Conservation (phyloP, 2,329 filamentous ascomycete species). For the Acarospora socialis region DNA sequence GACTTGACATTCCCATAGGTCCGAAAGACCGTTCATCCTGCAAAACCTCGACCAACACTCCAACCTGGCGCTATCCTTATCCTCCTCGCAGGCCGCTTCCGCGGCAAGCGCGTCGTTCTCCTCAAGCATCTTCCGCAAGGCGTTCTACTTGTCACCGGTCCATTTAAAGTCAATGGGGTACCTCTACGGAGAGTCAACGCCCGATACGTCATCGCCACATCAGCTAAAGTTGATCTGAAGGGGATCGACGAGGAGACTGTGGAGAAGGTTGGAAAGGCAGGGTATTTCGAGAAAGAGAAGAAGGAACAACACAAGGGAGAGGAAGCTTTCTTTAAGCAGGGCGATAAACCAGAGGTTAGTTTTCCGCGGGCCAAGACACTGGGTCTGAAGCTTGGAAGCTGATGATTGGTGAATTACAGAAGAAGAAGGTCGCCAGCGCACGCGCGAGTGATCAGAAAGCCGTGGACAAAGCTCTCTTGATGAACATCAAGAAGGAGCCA, state of each 20-base stretch:
- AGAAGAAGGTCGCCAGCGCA: conserved; percentile 88
- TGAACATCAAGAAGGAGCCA: conserved; percentile 97
- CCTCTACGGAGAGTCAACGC: conserved; percentile 88
- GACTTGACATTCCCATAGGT: conserved; percentile 39
- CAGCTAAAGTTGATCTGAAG: conserved; percentile 67
- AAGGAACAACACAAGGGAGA: conserved; percentile 82
- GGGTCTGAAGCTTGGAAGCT: conserved; percentile 2
- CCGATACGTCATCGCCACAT: conserved; percentile 86
- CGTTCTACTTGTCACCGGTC: conserved; percentile 96
- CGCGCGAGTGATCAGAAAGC: conserved; percentile 96
- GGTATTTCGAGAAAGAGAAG: conserved; percentile 98
- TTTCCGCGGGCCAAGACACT: conserved; percentile 3
- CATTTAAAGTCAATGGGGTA: conserved; percentile 99
- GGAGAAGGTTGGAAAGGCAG: conserved; percentile 75
- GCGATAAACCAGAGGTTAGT: conserved; percentile 91
- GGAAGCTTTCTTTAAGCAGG: conserved; percentile 99
- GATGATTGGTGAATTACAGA: conserved; percentile 40
- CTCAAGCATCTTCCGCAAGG: conserved; percentile 96
- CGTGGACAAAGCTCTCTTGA: conserved; percentile 89
- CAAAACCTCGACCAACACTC: conserved; percentile 77
- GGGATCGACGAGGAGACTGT: conserved; percentile 59
- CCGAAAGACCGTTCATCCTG: conserved; percentile 84
- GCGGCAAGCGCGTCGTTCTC: conserved; percentile 98
- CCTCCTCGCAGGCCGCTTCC: conserved; percentile 98
- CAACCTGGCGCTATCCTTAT: conserved; percentile 94